Evolutionary conservation across 108 stramenopile genomes (phyloP).

Genomic region (Pseudonitzschia pungens): DNA sequence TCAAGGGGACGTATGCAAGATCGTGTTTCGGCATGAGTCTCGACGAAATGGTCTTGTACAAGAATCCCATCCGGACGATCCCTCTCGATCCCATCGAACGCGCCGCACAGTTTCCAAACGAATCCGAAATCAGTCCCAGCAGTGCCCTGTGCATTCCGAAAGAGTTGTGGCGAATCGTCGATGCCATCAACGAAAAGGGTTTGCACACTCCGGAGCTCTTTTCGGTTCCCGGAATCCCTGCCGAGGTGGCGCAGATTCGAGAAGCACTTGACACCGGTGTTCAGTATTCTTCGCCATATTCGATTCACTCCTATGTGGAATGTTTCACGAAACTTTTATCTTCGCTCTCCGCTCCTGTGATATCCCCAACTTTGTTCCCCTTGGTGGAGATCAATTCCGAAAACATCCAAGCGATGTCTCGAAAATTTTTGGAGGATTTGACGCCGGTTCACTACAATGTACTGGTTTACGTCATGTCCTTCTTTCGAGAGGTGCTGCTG

Average conservation of each 20-base stretch:
- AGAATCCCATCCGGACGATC: constrained; percentile 86
- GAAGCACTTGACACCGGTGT: constrained; percentile 89
- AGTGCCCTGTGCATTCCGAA: constrained; percentile 91
- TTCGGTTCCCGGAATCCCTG: constrained; percentile 61
- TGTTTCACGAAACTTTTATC: constrained; percentile 74
- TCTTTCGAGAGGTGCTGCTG: constrained; percentile 89
- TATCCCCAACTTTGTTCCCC: constrained; percentile 79
- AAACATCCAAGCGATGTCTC: constrained; percentile 73
- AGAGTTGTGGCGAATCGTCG: constrained; percentile 94
- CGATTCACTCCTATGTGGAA: constrained; percentile 82
- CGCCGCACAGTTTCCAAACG: constrained; percentile 58
- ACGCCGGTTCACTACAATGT: constrained; percentile 94
- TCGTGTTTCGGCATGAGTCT: constrained; percentile 93
- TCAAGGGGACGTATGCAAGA: constrained; percentile 79
- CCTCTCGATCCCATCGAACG: constrained; percentile 81
- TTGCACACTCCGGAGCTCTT: constrained; percentile 88
- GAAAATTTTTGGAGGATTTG: constrained; percentile 86
- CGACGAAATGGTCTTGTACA: constrained; percentile 86
- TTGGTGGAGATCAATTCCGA: constrained; percentile 81
- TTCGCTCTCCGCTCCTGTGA: constrained; percentile 80
- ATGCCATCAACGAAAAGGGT: constrained; percentile 88
- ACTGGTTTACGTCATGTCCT: constrained; percentile 96
- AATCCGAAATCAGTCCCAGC: constrained; percentile 41
- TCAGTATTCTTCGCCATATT: constrained; percentile 52
- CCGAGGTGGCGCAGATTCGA: constrained; percentile 82